Evolutionary conservation across 768 basidiomycete genomes (phyloP), one percentile per base, ranked within the genome.

Genomic region (Melanogaster broomeanus): DNA sequence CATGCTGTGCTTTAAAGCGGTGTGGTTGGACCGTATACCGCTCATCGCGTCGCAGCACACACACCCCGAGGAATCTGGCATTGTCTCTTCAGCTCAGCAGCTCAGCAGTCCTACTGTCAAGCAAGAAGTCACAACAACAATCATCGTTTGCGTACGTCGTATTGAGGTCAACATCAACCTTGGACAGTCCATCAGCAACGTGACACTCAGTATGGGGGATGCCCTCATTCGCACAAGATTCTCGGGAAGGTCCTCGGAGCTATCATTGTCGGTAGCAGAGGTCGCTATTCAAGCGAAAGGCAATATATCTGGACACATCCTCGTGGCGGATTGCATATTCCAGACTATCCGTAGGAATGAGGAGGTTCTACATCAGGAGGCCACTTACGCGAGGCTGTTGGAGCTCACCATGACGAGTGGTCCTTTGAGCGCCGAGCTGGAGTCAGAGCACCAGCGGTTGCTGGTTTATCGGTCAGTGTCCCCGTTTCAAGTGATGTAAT

Each of bases 1-100:
- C 63, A 84, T 95, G 47, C 77, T 98, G 18, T 94, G 91, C 67
- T 93, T 96, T 79, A 95, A 95, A 67, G 93, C 93, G 6, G 91
- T 96, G 12, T 96, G 93, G 92, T 67, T 96, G 41, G 93, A 95
- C 62, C 84, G 84, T 33, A 90, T 95, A 24, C 90, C 92, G 0
- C 72, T 89, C 8, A 81, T 94, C 61, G 81, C 82, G 18, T 67
- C 74, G 34, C 77, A 70, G 31, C 28, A 60, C 34, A 45, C 65
- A 12, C 37, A 56, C 8, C 50, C 64, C 42, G 61, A 63, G 21
- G 47, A 42, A 7, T 55, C 68, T 40, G 45, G 57, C 39, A 58
- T 57, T 19, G 48, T 53, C 21, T 49, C 61, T 15, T 45, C 59
- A 21, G 53, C 60, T 16, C 56, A 59, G 8, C 43, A 39, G n/a